Conservation (phyloP, 2,329 filamentous ascomycete genomes). For the Xylariaceae sp. region DNA sequence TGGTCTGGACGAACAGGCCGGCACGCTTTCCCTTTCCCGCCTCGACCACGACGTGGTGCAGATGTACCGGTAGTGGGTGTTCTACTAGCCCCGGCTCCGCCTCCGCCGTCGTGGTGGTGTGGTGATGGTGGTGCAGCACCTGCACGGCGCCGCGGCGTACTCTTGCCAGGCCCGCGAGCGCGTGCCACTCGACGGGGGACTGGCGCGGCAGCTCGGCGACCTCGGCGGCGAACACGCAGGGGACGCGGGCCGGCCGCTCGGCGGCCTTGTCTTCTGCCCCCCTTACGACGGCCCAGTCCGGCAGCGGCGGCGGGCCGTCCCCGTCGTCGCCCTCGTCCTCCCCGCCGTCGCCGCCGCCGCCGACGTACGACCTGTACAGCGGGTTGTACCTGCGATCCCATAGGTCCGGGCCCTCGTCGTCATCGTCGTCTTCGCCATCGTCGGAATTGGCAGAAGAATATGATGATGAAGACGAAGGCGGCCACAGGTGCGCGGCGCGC, state of each 20-base stretch:
- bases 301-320: conserved; percentile 29
- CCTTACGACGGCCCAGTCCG: conserved; percentile 42
- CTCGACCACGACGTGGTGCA: conserved; percentile 20
- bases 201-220: conserved; percentile 68
- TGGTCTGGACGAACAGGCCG: conserved; percentile 19
- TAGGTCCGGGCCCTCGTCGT: conserved; percentile 48
- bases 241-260: conserved; percentile 24
- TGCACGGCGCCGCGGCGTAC: conserved; percentile 17
- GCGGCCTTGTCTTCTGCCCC: conserved; percentile 29
- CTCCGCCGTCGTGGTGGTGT: neutral
- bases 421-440: conserved; percentile 42
- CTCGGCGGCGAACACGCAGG: conserved; percentile 68
- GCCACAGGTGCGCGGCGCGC: conserved; percentile 34
- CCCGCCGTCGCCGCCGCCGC: conserved; percentile 8
- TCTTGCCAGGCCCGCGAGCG: conserved; percentile 49
- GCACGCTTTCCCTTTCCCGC: conserved; percentile 4
- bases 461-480: conserved; percentile 2
- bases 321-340: conserved; percentile 7
- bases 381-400: conserved; percentile 60
- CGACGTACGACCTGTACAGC: conserved; percentile 34
- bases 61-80: too few species aligned
- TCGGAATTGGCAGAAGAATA: conserved; percentile 13
- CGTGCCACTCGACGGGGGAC: conserved; percentile 79
- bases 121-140: conserved; percentile 5
- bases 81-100: too few species aligned